A percentile compares a stretch with the other conserved stretches of the same genome.
Evolutionary conservation across 1,284 basidiomycete genomes (phyloP).

Genomic region (Ceratobasidium sp.): DNA sequence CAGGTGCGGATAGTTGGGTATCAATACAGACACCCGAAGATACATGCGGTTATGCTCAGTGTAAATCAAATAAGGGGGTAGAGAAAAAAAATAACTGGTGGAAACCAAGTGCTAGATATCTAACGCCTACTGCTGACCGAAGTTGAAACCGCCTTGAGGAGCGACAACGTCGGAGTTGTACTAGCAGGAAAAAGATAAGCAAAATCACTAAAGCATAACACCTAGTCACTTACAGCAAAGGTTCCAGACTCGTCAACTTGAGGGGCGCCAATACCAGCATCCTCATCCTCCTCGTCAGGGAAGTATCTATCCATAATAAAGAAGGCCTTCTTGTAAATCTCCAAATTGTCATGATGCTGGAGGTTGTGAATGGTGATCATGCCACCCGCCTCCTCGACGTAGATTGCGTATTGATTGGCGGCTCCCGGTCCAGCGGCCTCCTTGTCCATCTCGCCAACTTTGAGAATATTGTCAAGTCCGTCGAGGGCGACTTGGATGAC

Average conservation of each 20-base stretch:
- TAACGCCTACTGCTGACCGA: slow-evolving; percentile 56
- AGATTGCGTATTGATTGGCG: slow-evolving; percentile 92
- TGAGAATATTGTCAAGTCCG: slow-evolving; percentile 97
- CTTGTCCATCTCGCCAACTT: slow-evolving; percentile 98
- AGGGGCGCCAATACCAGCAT: slow-evolving; percentile 76
- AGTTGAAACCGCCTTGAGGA: slow-evolving; percentile 94
- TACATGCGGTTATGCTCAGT: slow-evolving; percentile 15
- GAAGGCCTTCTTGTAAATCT: slow-evolving; percentile 99
- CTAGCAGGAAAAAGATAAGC: slow-evolving; percentile 50
- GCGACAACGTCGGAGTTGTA: slow-evolving; percentile 82
- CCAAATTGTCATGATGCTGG: slow-evolving; percentile 98
- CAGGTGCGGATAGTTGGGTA: slow-evolving; percentile 34
- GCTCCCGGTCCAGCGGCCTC: slow-evolving; percentile 81
- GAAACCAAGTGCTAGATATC: not conserved
- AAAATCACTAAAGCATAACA: not conserved
- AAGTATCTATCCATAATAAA: slow-evolving; percentile 99
- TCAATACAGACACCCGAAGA: slow-evolving; percentile 26
- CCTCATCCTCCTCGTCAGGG: slow-evolving; percentile 83
- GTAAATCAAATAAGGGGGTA: not conserved
- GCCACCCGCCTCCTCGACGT: slow-evolving; percentile 96
- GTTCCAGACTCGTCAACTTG: slow-evolving; percentile 86
- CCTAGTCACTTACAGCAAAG: slow-evolving; percentile 79
- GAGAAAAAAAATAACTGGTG: not conserved
- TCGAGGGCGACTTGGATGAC: slow-evolving; percentile 98
- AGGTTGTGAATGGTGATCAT: slow-evolving; percentile 99